A percentile compares a stretch with the other conserved stretches of the same genome.
Conservation (phyloP, 164 flowering plant species). For the Paratinospora sagittata region DNA sequence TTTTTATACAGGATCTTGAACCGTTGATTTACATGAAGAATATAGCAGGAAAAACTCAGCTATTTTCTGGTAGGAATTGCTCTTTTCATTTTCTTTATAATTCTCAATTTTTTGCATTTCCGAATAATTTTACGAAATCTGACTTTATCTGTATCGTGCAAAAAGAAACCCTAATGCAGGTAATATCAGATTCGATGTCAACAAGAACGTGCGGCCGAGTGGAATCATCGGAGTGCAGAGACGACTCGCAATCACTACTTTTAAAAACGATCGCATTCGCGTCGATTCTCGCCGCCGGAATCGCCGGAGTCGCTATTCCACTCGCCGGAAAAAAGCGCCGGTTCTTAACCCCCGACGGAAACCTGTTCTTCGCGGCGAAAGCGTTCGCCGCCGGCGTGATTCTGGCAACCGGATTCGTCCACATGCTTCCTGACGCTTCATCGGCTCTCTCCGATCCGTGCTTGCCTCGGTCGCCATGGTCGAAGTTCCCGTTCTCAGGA, state of each 20-base stretch:
- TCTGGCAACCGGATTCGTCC: slow-evolving; percentile 92
- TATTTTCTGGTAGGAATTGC: slow-evolving; percentile 29
- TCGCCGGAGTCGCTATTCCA: slow-evolving; percentile 64
- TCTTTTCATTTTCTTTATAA: not conserved
- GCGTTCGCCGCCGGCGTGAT: slow-evolving; percentile 98
- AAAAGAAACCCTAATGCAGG: slow-evolving; percentile 22
- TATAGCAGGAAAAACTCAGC: slow-evolving; percentile 20
- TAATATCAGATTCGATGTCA: slow-evolving; percentile 39
- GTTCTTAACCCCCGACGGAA: slow-evolving; percentile 60
- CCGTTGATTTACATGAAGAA: slow-evolving; percentile 18
- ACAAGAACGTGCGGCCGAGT: slow-evolving; percentile 30
- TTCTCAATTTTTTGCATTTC: not conserved
- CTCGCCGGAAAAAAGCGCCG: slow-evolving; percentile 58
- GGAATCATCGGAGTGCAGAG: slow-evolving; percentile 42
- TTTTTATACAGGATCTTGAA: slow-evolving; percentile 30
- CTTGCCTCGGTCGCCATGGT: slow-evolving; percentile 69
- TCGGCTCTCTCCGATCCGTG: slow-evolving; percentile 53
- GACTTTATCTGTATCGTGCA: not conserved
- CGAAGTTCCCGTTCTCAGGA: slow-evolving; percentile 73
- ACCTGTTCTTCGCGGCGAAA: slow-evolving; percentile 65
- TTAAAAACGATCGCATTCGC: slow-evolving; percentile 70
- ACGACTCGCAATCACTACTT: slow-evolving; percentile 43
- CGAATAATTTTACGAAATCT: slow-evolving; percentile 1
- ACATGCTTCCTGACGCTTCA: slow-evolving; percentile 75
- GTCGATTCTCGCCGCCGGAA: slow-evolving; percentile 60